Evolutionary conservation across 2,329 filamentous ascomycete species (phyloP), one percentile per base, ranked within the genome.

Genomic region (Cryphonectria nitschkei): DNA sequence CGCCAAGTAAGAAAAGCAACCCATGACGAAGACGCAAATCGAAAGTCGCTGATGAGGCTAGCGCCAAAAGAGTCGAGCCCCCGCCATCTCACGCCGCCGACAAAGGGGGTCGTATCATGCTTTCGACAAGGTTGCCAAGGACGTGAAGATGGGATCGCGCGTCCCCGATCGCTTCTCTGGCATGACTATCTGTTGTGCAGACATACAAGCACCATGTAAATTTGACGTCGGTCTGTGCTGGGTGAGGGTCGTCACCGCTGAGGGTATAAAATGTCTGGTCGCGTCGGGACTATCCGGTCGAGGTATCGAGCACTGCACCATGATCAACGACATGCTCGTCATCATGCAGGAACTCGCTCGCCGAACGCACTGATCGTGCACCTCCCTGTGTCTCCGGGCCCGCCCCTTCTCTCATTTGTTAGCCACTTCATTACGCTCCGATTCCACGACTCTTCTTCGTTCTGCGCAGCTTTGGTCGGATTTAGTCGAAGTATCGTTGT

Each of bases 1-100:
- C 68, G 69, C 71, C 65, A 37, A 41, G 58, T 29, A 60, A 61
- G 58, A 63, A 68, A 68, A 67, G 26, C 46, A 71, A 52, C 68
- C 60, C 64, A 54, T 54, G 65, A 68, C 65, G 41, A 60, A 61
- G 3, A 61, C 19, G 58, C 64, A 56, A 39, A 65, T 43, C 67
- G 22, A 61, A 41, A 64, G 50, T 46, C 43, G 26, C 50, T 50
- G 61, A 22, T 39, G 52, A 34, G 29, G 67, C 58, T 58, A 26
- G 26, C 56, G 62, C 67, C 29, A 22, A 41, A 16, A 41, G 37
- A 39, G 56, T 37, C 54, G 61, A 65, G 32, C 46, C n/a, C 52
- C 61, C 65, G 41, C 64, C 65, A 54, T 43, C 68, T 52, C 39
- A 37, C 64, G 64, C 68, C 64, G 50, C 68, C 63, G 46, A 39